Base-by-base conservation (phyloP, 2,329 filamentous ascomycete species). In the Penicillium sp. region DNA sequence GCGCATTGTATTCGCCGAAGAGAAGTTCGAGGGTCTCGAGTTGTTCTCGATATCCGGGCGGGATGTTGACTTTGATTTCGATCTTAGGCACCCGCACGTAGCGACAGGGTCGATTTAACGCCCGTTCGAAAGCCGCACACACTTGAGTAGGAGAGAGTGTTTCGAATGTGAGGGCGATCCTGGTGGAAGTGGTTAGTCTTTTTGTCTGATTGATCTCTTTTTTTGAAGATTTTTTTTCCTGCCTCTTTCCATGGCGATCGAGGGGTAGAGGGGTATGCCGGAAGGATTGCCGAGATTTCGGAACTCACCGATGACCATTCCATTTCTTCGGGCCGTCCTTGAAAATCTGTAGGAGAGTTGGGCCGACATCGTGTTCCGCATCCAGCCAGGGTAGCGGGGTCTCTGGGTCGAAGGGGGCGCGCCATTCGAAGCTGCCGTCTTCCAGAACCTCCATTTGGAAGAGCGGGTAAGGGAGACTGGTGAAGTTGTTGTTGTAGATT, bases 401-500 rank as follows among this genome's bases (percentile, higher is more conserved):
- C 64, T 96, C 85, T 2, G 91, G 90, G 66, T 96, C 90, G 73
- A 97, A 97, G 0, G 94, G 94, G 1, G 93, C 93, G 69, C 91
- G 87, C 94, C 94, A 97, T 54, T 88, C 79, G 71, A 97, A 97
- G 50, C 89, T 92, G 16, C 91, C 92, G 66, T 97, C 91, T 1
- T 81, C 74, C 73, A 91, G 87, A 43, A 96, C 79, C 60, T 95
- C 91, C 89, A 97, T 96, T 76, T 92, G 94, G 78, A 97, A 97
- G 3, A 97, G 82, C 1, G 94, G 94, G 69, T 96, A 97, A 1
- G 86, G 87, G 28, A 97, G 81, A 43, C 90, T 94, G 26, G 93
- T 97, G 76, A 97, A 99, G 73, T 99, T 97, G 77, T 97, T 97
- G 81, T 97, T 96, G 81, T 97, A 99, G 66, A 97, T 97, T 55